These are phyloP conservation scores for Phaeoacremonium minimum DNA, from an alignment of 2,329 filamentous ascomycete genomes.

Conservation along the genomic window DNA sequence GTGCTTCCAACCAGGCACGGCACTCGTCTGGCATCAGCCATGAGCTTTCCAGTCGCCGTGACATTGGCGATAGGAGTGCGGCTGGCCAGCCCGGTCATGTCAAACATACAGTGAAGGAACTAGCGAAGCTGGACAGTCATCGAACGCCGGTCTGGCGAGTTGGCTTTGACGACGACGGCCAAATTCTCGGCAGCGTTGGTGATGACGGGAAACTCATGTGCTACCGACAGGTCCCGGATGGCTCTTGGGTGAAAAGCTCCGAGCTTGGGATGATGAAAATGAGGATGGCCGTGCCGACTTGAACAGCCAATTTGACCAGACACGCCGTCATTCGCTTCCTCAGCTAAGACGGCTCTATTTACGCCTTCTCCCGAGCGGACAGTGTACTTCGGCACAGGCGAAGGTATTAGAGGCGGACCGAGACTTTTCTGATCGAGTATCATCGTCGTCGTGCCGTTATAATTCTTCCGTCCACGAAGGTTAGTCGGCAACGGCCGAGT, in stretches of 20 bases:
- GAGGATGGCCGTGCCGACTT: conserved; percentile 42
- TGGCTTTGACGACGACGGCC: conserved; percentile 65
- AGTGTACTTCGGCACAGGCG: no score
- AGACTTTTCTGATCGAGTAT: no score
- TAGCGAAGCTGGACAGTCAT: conserved; percentile 64
- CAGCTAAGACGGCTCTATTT: no score
- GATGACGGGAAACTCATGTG: conserved; percentile 67
- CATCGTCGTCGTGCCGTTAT: no score
- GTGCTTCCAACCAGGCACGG: conserved; percentile 18
- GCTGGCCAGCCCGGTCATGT: conserved; percentile 62
- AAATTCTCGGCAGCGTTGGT: conserved; percentile 70
- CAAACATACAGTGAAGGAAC: conserved; percentile 56
- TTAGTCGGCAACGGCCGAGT: no score
- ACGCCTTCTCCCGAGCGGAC: no score
- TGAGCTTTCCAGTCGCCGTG: conserved; percentile 46
- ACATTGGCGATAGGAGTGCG: conserved; percentile 43
- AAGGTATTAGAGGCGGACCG: no score
- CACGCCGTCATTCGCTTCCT: no score
- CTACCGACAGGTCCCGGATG: conserved; percentile 55
- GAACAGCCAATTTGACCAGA: no score
- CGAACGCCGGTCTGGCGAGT: conserved; percentile 73
- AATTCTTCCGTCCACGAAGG: no score
- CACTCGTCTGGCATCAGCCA: conserved; percentile 46
- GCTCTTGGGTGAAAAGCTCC: conserved; percentile 55
- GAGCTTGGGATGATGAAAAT: conserved; percentile 56